These are phyloP conservation scores for Alopecurus myosuroides DNA, from an alignment of 176 grass and related monocot genomes.

Conservation along the genomic window DNA sequence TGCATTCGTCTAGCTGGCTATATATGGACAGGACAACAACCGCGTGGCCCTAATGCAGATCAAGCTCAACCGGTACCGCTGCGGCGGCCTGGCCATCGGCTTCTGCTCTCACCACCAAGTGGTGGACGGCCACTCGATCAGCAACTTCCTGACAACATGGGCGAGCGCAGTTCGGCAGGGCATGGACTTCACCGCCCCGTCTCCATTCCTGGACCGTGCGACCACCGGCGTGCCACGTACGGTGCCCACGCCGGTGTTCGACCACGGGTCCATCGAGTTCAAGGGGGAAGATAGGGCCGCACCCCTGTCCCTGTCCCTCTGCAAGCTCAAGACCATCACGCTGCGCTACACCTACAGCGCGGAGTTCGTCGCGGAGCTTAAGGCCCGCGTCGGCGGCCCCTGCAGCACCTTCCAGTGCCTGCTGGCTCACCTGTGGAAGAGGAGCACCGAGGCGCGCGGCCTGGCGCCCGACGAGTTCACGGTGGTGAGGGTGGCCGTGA, in stretches of 20 bases:
- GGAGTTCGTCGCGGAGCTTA: not conserved
- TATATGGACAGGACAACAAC: not conserved
- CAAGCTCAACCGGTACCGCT: slow-evolving; percentile 29
- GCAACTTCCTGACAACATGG: not conserved
- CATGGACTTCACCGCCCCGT: not conserved
- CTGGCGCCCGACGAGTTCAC: not conserved
- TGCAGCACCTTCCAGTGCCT: not conserved
- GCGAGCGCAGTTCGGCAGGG: not conserved
- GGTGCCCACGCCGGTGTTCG: not conserved
- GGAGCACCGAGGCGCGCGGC: not conserved
- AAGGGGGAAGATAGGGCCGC: not conserved
- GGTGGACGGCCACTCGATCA: not conserved
- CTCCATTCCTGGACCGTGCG: not conserved
- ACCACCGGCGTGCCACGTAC: too few species aligned
- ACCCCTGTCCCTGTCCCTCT: too few species aligned
- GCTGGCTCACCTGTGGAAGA: not conserved
- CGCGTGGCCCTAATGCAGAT: slow-evolving; percentile 12
- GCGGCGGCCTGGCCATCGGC: slow-evolving; percentile 10
- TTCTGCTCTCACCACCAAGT: not conserved
- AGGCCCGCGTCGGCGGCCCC: not conserved
- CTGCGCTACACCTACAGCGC: not conserved
- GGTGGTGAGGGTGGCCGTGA: not conserved
- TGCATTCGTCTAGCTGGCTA: too few species aligned
- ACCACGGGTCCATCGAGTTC: not conserved
- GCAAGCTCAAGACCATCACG: not conserved